Conservation (phyloP, 202 grass and related monocot species). For the Hordeum pubiflorum region DNA sequence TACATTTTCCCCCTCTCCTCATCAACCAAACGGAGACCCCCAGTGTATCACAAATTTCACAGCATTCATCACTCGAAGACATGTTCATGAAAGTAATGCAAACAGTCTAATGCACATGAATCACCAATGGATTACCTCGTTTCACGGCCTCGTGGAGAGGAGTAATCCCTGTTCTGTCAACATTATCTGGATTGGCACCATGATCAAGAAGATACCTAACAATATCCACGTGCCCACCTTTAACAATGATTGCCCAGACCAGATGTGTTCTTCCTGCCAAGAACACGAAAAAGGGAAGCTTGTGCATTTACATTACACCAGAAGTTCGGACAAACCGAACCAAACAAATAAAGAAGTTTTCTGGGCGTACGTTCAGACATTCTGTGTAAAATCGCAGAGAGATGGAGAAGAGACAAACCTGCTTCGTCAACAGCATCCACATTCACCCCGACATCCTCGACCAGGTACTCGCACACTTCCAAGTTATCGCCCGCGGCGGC, state of each 20-base stretch:
- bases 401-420: not conserved
- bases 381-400: not conserved
- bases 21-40: not conserved
- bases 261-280: too few species aligned
- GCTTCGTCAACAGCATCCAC: not conserved
- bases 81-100: not conserved
- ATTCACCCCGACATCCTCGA: not conserved
- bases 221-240: too few species aligned
- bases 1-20: not conserved
- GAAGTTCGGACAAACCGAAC: not conserved
- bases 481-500: not conserved
- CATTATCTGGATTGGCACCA: too few species aligned
- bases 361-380: not conserved
- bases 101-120: not conserved
- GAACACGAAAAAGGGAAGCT: too few species aligned
- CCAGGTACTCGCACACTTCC: not conserved
- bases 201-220: too few species aligned
- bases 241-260: too few species aligned
- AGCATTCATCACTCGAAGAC: not conserved
- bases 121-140: not conserved
- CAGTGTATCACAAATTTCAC: not conserved
- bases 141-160: too few species aligned
- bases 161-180: too few species aligned
- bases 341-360: not conserved
- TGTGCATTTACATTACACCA: not conserved